Evolutionary conservation across 2,329 filamentous ascomycete genomes (phyloP).

Genomic region (Colletotrichum noveboracense): DNA sequence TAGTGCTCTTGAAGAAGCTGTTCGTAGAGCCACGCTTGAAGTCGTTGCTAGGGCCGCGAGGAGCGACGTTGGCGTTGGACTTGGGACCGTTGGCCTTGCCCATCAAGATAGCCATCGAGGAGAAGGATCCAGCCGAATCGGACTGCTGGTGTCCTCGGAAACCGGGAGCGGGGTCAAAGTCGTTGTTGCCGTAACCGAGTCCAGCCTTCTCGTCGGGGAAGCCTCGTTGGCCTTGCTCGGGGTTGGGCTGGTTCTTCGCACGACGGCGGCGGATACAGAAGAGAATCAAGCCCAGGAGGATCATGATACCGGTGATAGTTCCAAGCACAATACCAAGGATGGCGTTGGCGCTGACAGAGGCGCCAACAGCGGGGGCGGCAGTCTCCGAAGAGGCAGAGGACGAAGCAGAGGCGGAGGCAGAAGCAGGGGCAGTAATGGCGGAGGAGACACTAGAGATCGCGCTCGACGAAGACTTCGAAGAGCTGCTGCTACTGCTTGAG

Average conservation of each 20-base stretch:
- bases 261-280: constrained; percentile 65
- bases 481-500: constrained; percentile 28
- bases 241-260: constrained; percentile 59
- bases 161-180: constrained; percentile 26
- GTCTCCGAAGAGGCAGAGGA: constrained; percentile 2
- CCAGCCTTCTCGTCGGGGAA: constrained; percentile 62
- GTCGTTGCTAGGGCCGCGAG: constrained; percentile 54
- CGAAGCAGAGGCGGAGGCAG: constrained; percentile 30
- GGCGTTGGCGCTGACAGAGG: constrained; percentile 43
- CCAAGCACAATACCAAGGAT: constrained; percentile 85
- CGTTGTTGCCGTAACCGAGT: constrained; percentile 49
- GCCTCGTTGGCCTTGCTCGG: constrained; percentile 49
- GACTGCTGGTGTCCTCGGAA: constrained; percentile 59
- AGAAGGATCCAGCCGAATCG: constrained; percentile 62
- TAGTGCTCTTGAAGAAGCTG: constrained; percentile 65
- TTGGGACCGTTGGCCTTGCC: constrained; percentile 42
- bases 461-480: constrained; percentile 25
- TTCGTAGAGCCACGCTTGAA: constrained; percentile 56
- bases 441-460: constrained; percentile 21
- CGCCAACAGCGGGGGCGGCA: constrained; percentile 24
- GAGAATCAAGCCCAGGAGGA: constrained; percentile 74
- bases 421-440: constrained; percentile 28
- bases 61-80: constrained; percentile 37
- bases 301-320: constrained; percentile 75
- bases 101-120: constrained; percentile 70